These are phyloP conservation scores for Cyphellophora attinorum DNA, from an alignment of 2,329 filamentous ascomycete species.

Conservation along the genomic window DNA sequence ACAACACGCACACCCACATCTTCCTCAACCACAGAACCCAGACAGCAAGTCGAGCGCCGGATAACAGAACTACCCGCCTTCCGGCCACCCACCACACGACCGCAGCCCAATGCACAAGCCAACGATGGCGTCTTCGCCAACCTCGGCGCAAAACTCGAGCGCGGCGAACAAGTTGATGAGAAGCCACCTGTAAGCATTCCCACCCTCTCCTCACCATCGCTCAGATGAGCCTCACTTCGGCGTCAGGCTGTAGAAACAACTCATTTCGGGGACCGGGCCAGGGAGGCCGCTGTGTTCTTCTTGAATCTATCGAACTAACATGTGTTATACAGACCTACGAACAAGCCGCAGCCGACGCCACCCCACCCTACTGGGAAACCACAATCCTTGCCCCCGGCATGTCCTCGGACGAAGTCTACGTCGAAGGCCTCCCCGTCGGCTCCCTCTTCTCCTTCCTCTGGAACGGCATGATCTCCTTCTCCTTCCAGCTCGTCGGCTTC, in stretches of 20 bases:
- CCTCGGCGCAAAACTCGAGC: conserved; percentile 78
- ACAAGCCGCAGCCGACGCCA: conserved; percentile 91
- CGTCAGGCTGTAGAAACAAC: no score
- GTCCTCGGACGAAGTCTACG: conserved; percentile 88
- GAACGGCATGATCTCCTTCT: conserved; percentile 90
- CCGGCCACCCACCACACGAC: conserved; percentile 12
- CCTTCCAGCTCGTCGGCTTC: conserved; percentile 94
- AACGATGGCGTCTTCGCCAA: conserved; percentile 97
- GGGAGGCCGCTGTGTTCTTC: no score
- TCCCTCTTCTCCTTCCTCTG: conserved; percentile 73
- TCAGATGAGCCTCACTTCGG: no score
- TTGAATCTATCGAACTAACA: conserved; percentile 28
- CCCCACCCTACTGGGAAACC: conserved; percentile 98
- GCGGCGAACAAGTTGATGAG: conserved; percentile 75
- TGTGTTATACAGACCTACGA: conserved; percentile 74
- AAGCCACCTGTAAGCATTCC: conserved; percentile 67
- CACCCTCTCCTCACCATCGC: background rate
- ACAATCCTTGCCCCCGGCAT: conserved; percentile 91
- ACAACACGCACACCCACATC: conserved; percentile 2
- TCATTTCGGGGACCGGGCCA: background rate
- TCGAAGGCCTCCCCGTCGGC: conserved; percentile 86
- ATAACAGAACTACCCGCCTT: conserved; percentile 48
- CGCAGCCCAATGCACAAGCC: conserved; percentile 25
- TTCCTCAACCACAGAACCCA: conserved; percentile 2
- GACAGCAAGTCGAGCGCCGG: conserved; percentile 31